Evolutionary conservation across 768 basidiomycete species (phyloP).

Genomic region (Trametes sanguinea): DNA sequence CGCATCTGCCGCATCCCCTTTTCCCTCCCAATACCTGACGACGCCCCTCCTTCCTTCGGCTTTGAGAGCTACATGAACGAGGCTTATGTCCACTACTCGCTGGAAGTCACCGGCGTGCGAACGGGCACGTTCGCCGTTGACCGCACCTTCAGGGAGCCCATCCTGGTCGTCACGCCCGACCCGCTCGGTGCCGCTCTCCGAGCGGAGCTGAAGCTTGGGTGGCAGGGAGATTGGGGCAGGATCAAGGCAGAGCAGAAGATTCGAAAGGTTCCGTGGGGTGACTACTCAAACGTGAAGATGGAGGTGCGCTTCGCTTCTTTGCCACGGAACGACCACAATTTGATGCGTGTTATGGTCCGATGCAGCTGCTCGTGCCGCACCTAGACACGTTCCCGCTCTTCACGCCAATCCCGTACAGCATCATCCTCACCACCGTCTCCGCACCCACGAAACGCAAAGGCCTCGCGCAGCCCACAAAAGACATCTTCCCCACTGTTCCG

Average conservation of each 20-base stretch:
- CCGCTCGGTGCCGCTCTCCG: conserved; percentile 15
- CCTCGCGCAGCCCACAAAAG: conserved; percentile 10
- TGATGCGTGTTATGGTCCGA: background rate
- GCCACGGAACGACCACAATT: background rate
- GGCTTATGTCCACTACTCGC: conserved; percentile 24
- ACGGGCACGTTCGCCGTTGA: conserved; percentile 23
- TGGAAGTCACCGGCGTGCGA: conserved; percentile 26
- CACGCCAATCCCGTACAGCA: conserved; percentile 27
- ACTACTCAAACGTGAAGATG: conserved; percentile 18
- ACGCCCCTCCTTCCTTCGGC: conserved; percentile 26
- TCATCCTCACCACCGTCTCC: conserved; percentile 22
- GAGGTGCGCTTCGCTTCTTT: conserved; percentile 13
- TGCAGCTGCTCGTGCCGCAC: conserved; percentile 23
- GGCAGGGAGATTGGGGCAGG: conserved; percentile 24
- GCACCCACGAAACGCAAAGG: conserved; percentile 23
- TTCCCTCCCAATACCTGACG: conserved; percentile 19
- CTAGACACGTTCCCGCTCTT: conserved; percentile 23
- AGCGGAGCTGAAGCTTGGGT: conserved; percentile 19
- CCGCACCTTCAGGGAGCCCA: conserved; percentile 9
- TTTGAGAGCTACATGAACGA: conserved; percentile 15
- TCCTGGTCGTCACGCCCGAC: conserved; percentile 24
- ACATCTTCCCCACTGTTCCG: conserved; percentile 25
- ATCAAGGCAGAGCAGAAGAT: conserved; percentile 15
- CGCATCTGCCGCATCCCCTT: conserved; percentile 26
- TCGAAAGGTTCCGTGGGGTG: conserved; percentile 26